Percentiles rank a stretch among this genome's conserved stretches.
Conservation (phyloP, 2,329 filamentous ascomycete species). For the Domatiomyces globalis region DNA sequence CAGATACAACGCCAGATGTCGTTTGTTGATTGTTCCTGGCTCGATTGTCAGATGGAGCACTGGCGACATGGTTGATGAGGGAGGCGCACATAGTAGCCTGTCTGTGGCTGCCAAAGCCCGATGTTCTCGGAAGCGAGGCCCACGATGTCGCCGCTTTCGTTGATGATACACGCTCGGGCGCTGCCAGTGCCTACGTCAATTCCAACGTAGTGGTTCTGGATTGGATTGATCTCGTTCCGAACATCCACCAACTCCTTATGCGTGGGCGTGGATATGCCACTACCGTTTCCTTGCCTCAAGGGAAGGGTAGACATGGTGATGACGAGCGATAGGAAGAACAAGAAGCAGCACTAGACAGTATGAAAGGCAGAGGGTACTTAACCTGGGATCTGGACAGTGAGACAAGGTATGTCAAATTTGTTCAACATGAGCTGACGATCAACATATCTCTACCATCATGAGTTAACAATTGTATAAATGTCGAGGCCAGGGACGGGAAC, state of each 20-base stretch:
- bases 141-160: conserved; percentile 76
- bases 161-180: conserved; percentile 89
- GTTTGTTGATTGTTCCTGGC: conserved; percentile 86
- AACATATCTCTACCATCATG: neutral
- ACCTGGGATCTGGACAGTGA: neutral
- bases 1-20: conserved; percentile 97
- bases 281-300: conserved; percentile 8
- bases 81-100: conserved; percentile 53
- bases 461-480: neutral
- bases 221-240: conserved; percentile 43
- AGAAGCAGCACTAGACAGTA: neutral
- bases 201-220: conserved; percentile 56
- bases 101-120: conserved; percentile 64
- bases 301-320: conserved; percentile 5
- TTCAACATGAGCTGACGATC: neutral
- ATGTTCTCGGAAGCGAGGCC: conserved; percentile 58
- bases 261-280: conserved; percentile 9
- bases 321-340: neutral
- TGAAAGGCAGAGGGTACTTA: neutral
- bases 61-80: neutral
- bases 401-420: neutral
- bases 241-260: conserved; percentile 30
- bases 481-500: neutral
- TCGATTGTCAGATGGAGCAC: neutral
- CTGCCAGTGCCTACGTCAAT: conserved; percentile 95